These are phyloP conservation scores for Leishmania major DNA, from an alignment of 208 protist species.

Conservation along the genomic window DNA sequence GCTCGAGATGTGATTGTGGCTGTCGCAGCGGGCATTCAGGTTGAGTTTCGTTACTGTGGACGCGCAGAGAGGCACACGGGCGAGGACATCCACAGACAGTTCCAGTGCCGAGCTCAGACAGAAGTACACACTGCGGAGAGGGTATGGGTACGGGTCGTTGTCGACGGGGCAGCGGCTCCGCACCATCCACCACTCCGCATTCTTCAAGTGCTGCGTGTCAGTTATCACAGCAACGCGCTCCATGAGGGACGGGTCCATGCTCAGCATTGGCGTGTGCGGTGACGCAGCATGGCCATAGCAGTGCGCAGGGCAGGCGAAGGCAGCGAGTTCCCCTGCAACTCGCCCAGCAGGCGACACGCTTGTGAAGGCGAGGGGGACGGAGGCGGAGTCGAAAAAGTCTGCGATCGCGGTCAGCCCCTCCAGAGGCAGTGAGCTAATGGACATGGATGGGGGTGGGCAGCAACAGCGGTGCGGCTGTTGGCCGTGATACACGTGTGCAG, in stretches of 20 bases:
- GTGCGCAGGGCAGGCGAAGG: constrained; percentile 12
- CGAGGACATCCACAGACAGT: constrained; percentile 20
- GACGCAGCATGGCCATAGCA: background rate
- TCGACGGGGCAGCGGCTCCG: constrained; percentile 1
- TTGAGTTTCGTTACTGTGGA: constrained; percentile 27
- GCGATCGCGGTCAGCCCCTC: constrained; percentile 19
- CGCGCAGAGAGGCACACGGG: constrained; percentile 28
- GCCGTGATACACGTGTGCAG: background rate
- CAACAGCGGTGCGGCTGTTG: background rate
- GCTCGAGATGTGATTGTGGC: constrained; percentile 27
- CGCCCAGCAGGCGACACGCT: constrained; percentile 5
- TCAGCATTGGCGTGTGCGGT: constrained; percentile 2
- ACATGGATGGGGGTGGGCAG: background rate
- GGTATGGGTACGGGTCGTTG: constrained; percentile 6
- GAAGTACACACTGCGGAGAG: constrained; percentile 30
- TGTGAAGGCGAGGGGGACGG: constrained; percentile 15
- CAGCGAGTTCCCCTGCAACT: constrained; percentile 9
- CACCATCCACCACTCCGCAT: constrained; percentile 29
- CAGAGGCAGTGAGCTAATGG: background rate
- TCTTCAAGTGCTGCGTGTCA: constrained; percentile 15
- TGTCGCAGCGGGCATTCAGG: constrained; percentile 30
- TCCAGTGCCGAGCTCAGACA: constrained; percentile 22
- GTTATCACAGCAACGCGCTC: constrained; percentile 24
- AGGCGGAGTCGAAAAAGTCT: constrained; percentile 2
- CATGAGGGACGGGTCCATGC: constrained; percentile 8